A percentile compares a stretch with the other conserved stretches of the same genome.
Conservation (phyloP, 345 rosid species). For the Eucalyptus viminalis region DNA sequence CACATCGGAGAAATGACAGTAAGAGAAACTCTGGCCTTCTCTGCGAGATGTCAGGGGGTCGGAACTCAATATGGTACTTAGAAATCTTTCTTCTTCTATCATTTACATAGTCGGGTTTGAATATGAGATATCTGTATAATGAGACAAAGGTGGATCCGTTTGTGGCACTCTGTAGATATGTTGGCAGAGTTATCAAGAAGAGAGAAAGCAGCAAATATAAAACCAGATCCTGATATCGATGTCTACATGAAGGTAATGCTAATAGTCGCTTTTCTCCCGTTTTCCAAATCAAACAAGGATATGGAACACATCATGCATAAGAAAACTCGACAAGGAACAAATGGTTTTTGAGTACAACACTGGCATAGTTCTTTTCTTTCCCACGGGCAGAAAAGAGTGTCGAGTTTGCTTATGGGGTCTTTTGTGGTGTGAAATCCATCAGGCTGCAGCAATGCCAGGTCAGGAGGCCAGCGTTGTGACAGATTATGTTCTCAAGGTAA, state of each 20-base stretch:
- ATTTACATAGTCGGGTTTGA: not conserved
- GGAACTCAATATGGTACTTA: constrained; percentile 44
- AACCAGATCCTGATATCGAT: constrained; percentile 29
- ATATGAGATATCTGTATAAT: not conserved
- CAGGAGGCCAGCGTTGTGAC: constrained; percentile 38
- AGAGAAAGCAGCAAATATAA: constrained; percentile 32
- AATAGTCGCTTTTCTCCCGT: not conserved
- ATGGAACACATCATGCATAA: not conserved
- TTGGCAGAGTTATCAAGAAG: constrained; percentile 32
- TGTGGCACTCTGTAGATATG: constrained; percentile 9
- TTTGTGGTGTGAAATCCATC: not conserved
- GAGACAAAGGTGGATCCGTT: not conserved
- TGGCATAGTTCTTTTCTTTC: not conserved
- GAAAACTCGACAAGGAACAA: not conserved
- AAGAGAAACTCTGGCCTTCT: constrained; percentile 79
- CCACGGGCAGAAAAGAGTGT: not conserved
- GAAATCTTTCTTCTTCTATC: not conserved
- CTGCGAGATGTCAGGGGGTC: constrained; percentile 80
- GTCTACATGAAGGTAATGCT: constrained; percentile 31
- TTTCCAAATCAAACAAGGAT: not conserved
- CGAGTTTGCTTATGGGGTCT: not conserved
- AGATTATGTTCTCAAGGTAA: constrained; percentile 51
- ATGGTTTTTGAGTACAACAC: not conserved
- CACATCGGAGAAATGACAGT: constrained; percentile 85
- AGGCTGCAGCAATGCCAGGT: constrained; percentile 40